These are phyloP conservation scores for Phoma sp. DNA, from an alignment of 2,329 filamentous ascomycete genomes.

Conservation along the genomic window DNA sequence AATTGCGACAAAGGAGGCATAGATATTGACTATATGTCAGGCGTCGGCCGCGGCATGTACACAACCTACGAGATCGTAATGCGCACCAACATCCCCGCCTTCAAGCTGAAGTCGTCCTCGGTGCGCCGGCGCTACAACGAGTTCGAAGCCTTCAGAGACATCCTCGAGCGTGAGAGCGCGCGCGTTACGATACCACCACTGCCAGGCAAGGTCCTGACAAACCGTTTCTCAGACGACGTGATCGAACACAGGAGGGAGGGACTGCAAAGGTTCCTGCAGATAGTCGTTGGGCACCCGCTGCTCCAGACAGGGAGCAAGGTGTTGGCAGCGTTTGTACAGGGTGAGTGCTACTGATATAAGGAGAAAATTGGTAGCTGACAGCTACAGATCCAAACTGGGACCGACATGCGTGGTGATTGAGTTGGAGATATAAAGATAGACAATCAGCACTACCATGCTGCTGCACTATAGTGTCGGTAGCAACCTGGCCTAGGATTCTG, in stretches of 20 bases:
- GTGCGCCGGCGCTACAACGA: slow-evolving; percentile 96
- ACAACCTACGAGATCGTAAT: slow-evolving; percentile 99
- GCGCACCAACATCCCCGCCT: slow-evolving; percentile 97
- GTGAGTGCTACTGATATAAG: slow-evolving; percentile 56
- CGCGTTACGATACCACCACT: slow-evolving; percentile 94
- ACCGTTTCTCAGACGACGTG: slow-evolving; percentile 96
- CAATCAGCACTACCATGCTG: background rate
- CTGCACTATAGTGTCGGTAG: background rate
- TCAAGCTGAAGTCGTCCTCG: slow-evolving; percentile 85
- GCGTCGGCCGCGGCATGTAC: slow-evolving; percentile 95
- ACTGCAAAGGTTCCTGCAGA: slow-evolving; percentile 93
- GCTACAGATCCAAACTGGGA: slow-evolving; percentile 83
- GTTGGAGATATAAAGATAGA: background rate
- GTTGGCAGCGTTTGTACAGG: slow-evolving; percentile 94
- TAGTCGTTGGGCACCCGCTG: slow-evolving; percentile 94
- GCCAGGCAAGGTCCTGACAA: slow-evolving; percentile 97
- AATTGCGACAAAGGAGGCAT: no score
- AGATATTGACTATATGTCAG: slow-evolving; percentile 61
- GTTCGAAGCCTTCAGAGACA: slow-evolving; percentile 98
- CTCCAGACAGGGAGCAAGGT: slow-evolving; percentile 98
- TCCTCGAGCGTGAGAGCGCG: slow-evolving; percentile 92
- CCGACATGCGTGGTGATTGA: slow-evolving; percentile 53
- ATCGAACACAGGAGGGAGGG: slow-evolving; percentile 94
- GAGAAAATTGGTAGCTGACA: slow-evolving; percentile 20
- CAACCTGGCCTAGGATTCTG: background rate